Conservation (phyloP, 2,329 filamentous ascomycete genomes). For the Akanthomyces lecanii region DNA sequence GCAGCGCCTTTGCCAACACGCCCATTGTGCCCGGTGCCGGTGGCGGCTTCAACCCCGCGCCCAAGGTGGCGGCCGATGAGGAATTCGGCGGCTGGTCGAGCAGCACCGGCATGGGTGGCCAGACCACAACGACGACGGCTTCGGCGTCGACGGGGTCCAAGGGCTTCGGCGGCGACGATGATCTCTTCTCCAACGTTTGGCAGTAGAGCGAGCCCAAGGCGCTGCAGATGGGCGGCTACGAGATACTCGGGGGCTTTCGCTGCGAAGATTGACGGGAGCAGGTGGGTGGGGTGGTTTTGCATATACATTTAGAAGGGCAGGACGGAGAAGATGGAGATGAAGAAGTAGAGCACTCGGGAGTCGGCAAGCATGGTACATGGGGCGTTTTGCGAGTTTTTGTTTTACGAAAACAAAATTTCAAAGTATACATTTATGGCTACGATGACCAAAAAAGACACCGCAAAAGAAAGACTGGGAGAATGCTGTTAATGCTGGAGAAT, state of each 20-base stretch:
- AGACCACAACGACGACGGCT: constrained; percentile 27
- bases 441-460: neutral
- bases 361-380: constrained; percentile 16
- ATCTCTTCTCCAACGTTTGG: constrained; percentile 96
- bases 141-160: constrained; percentile 41
- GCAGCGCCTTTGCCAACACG: constrained; percentile 50
- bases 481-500: neutral
- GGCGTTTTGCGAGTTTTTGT: constrained; percentile 8
- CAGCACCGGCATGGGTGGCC: constrained; percentile 45
- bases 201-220: constrained; percentile 46
- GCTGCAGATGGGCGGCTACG: neutral
- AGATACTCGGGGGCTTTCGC: too few relatives aligned
- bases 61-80: constrained; percentile 80
- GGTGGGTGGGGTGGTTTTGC: neutral
- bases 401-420: neutral
- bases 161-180: constrained; percentile 67
- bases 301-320: neutral
- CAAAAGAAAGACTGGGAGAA: neutral
- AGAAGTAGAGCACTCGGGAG: constrained; percentile 1
- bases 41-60: constrained; percentile 60
- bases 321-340: neutral
- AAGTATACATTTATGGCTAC: constrained; percentile 12
- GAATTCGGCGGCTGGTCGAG: constrained; percentile 96
- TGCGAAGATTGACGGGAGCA: too few relatives aligned
- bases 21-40: constrained; percentile 58